Conservation (phyloP, 768 basidiomycete genomes). For the Porpolomopsis calyptriformis region DNA sequence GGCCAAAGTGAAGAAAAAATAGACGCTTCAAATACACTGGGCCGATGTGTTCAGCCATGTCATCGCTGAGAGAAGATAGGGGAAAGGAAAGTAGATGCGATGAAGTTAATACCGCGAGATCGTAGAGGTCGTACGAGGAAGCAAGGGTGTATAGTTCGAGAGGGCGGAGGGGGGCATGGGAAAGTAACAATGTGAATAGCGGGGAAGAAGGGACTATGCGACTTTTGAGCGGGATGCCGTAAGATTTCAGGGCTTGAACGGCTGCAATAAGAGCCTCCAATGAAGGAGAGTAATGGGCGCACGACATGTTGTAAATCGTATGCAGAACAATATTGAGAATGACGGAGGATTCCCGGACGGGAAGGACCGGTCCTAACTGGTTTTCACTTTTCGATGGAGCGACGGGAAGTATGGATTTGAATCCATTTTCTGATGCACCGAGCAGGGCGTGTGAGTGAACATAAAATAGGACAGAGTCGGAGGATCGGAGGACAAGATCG, state of each 20-base stretch:
- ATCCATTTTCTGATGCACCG: constrained; percentile 50
- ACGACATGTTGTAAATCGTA: constrained; percentile 59
- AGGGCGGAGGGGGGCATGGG: constrained; percentile 57
- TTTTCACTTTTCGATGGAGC: constrained; percentile 28
- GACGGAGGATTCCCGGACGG: constrained; percentile 48
- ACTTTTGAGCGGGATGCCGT: constrained; percentile 46
- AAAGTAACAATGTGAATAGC: constrained; percentile 50
- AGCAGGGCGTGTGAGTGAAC: constrained; percentile 54
- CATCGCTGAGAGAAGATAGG: constrained; percentile 59
- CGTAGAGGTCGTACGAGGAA: constrained; percentile 52
- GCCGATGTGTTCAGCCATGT: constrained; percentile 58
- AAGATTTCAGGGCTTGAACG: constrained; percentile 44
- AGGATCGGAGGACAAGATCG: constrained; percentile 56
- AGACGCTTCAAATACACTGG: constrained; percentile 69
- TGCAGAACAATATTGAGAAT: constrained; percentile 68
- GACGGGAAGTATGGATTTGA: constrained; percentile 46
- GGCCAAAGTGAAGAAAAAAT: constrained; percentile 77
- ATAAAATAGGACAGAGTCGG: constrained; percentile 79
- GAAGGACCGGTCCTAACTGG: constrained; percentile 42
- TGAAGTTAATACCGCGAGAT: constrained; percentile 66
- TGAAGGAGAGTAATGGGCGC: constrained; percentile 62
- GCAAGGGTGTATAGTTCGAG: constrained; percentile 67
- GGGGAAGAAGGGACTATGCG: constrained; percentile 42
- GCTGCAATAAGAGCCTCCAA: constrained; percentile 47
- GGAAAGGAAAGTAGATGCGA: constrained; percentile 65